Evolutionary conservation across 1,284 basidiomycete species (phyloP), one percentile per base, ranked within the genome.

Genomic region (Heterobasidion annosum): DNA sequence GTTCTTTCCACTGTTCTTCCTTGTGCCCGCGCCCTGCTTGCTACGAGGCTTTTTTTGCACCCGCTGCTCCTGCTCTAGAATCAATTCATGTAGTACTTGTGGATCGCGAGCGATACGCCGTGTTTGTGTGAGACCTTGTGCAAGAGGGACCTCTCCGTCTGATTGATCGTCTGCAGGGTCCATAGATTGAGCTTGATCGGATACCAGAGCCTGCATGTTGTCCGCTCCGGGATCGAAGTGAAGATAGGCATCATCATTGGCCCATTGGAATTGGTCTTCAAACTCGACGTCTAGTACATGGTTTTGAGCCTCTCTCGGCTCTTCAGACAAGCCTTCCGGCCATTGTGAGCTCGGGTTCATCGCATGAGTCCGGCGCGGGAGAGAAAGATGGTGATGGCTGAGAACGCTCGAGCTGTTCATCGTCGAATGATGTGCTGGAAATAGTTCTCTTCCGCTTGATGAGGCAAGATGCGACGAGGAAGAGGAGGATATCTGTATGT

Each of bases 151-250:
- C 12, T 40, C 37, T 40, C n/a, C 37, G 5, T 25, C 25, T 25
- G 25, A 25, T 40, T 40, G 5, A 40, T 10, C 37, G n/a, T 40
- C 37, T n/a, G 37, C 10, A 40, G n/a, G 10, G 37, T n/a, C 37
- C 7, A 6, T 32, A 48, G 18, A 15, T 7, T 2, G 19, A 16
- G 49, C 15, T 12, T 10, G 33, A 8, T 34, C 12, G 9, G 34
- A 40, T 6, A 15, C 2, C 12, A 35, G 5, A 5, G 25, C 25
- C 45, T 47, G 42, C 18, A 37, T n/a, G 3, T n/a, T 40, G 12
- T 40, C 37, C 37, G 37, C 37, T n/a, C 62, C 62, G 13, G 71
- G 68, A 40, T 69, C 65, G 58, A 68, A 74, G 62, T 72, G 70
- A 35, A 74, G 57, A 59, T 65, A 70, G 18, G 67, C 68, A 57